phyloP scores from a whole-genome alignment of 345 rosid genomes.

The Pugionium cornutum region DNA sequence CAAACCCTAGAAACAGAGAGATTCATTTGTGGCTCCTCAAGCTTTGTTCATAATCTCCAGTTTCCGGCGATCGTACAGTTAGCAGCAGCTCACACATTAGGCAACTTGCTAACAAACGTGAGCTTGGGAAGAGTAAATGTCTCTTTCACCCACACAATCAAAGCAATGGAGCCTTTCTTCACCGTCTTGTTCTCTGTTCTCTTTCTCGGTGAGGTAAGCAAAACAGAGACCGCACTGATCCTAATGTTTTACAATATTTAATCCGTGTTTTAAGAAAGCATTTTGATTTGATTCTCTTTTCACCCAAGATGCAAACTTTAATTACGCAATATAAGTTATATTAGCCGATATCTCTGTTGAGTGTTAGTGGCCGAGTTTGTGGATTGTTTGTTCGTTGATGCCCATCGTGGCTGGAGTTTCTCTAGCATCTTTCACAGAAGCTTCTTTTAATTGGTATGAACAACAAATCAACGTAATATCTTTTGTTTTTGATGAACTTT shows the following conservation, averaged over 20 bases:
- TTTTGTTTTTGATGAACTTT: not conserved
- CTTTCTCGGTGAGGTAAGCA: conserved; percentile 65
- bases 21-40: too few species aligned
- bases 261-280: not conserved
- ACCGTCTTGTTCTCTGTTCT: conserved; percentile 67
- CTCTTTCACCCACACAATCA: conserved; percentile 93
- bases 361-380: conserved; percentile 61
- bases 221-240: not conserved
- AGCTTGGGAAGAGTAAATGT: conserved; percentile 77
- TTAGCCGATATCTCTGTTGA: conserved; percentile 6
- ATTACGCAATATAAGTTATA: not conserved
- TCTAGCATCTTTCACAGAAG: conserved; percentile 76
- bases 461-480: not conserved
- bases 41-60: conserved; percentile 41
- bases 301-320: not conserved
- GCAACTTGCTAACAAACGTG: conserved; percentile 78
- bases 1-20: not conserved
- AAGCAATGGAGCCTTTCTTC: conserved; percentile 95
- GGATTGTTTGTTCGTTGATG: conserved; percentile 60
- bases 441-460: conserved; percentile 80
- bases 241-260: not conserved
- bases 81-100: conserved; percentile 77
- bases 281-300: not conserved
- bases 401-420: conserved; percentile 88
- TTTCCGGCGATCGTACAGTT: conserved; percentile 63